Evolutionary conservation across 176 grass and related monocot species (phyloP).

Genomic region (Oropetium thomaeum): DNA sequence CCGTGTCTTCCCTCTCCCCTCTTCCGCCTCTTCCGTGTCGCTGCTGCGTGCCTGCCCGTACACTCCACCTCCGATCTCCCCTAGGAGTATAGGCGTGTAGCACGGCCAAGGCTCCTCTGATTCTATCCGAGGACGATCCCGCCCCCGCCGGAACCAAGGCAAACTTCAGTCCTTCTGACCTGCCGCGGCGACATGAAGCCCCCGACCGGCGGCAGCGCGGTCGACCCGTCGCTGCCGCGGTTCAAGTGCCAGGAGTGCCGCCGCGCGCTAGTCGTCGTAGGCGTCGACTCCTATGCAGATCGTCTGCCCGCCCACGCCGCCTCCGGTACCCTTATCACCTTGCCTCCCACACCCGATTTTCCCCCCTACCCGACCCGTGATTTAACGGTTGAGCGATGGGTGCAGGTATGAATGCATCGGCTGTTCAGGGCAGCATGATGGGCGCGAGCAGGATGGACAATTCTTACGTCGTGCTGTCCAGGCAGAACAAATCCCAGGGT

Average conservation of each 20-base stretch:
- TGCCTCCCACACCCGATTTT: conserved; percentile 16
- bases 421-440: conserved; percentile 76
- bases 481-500: conserved; percentile 59
- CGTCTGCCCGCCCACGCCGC: conserved; percentile 51
- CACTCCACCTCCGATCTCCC: background rate
- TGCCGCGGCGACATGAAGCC: conserved; percentile 41
- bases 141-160: background rate
- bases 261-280: conserved; percentile 74
- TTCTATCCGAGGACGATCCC: background rate
- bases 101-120: background rate
- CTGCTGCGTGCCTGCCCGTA: background rate
- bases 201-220: conserved; percentile 7
- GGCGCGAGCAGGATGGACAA: conserved; percentile 80
- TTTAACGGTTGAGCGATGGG: conserved; percentile 7
- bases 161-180: background rate
- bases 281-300: conserved; percentile 73
- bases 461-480: conserved; percentile 69
- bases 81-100: background rate
- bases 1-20: background rate
- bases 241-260: conserved; percentile 91
- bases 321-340: conserved; percentile 26
- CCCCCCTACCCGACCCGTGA: background rate
- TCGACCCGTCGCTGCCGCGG: conserved; percentile 68
- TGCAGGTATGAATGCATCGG: conserved; percentile 69
- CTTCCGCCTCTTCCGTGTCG: background rate